These are phyloP conservation scores for Luzula sylvatica DNA, from an alignment of 176 grass and related monocot genomes.

Conservation along the genomic window DNA sequence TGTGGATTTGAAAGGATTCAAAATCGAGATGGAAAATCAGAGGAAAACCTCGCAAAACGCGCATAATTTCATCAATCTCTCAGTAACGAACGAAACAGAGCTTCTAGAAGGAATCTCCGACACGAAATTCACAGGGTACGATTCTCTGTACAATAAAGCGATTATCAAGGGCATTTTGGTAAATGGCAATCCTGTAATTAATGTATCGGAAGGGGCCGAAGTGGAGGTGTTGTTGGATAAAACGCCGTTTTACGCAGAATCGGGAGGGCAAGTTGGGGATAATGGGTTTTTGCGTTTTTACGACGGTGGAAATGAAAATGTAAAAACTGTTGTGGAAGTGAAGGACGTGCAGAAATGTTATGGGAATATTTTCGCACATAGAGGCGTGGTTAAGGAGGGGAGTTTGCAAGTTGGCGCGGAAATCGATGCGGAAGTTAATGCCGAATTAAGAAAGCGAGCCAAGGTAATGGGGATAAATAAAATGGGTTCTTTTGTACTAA, in stretches of 20 bases:
- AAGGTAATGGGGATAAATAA: constrained; percentile 42
- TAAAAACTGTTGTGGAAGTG: constrained; percentile 58
- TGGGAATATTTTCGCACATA: constrained; percentile 95
- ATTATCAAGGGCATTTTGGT: constrained; percentile 73
- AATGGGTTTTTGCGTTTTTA: constrained; percentile 61
- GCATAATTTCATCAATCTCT: constrained; percentile 79
- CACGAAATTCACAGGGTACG: constrained; percentile 88
- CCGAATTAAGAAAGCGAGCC: constrained; percentile 71
- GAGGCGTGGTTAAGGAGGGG: constrained; percentile 75
- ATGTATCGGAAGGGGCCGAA: constrained; percentile 66
- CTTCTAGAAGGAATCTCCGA: constrained; percentile 58
- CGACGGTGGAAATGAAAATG: constrained; percentile 38
- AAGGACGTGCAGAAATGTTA: constrained; percentile 81
- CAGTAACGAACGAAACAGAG: constrained; percentile 70
- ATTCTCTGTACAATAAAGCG: constrained; percentile 52
- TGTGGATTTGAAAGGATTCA: constrained; percentile 78
- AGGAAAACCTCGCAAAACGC: constrained; percentile 85
- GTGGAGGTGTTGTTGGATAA: constrained; percentile 85
- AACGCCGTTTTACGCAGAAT: constrained; percentile 97
- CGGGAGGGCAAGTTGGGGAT: constrained; percentile 91
- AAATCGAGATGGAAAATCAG: constrained; percentile 93
- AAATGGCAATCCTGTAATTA: constrained; percentile 58
- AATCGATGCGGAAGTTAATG: constrained; percentile 72
- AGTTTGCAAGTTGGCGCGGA: constrained; percentile 63
- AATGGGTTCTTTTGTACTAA: too few species aligned